These are phyloP conservation scores for Punica granatum DNA, from an alignment of 345 rosid species.

Conservation along the genomic window DNA sequence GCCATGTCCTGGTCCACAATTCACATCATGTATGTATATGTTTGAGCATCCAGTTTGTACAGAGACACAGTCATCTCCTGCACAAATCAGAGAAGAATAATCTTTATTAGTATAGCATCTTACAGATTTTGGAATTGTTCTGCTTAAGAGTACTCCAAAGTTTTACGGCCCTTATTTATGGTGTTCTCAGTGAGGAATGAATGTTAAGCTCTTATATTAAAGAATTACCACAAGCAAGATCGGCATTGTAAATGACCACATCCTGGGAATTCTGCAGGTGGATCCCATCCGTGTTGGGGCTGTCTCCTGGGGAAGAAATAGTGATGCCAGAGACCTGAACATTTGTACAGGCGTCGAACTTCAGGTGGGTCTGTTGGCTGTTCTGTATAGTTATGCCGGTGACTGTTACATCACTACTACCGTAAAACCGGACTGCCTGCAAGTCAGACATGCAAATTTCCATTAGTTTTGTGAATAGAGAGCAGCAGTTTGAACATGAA, in stretches of 20 bases:
- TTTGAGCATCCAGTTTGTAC: conserved; percentile 86
- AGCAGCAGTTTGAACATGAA: not conserved
- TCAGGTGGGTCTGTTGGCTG: conserved; percentile 87
- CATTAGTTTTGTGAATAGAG: not conserved
- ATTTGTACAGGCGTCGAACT: conserved; percentile 54
- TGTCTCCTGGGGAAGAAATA: conserved; percentile 58
- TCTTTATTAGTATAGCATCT: not conserved
- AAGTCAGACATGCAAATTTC: conserved; percentile 8
- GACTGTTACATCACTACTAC: conserved; percentile 58
- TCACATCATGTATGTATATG: conserved; percentile 53
- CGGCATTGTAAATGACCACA: conserved; percentile 44
- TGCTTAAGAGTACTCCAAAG: not conserved
- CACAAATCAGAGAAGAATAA: conserved; percentile 9
- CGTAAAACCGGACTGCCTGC: conserved; percentile 83
- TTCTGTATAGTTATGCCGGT: conserved; percentile 77
- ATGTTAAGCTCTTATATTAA: not conserved
- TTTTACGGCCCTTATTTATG: not conserved
- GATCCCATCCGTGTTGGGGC: conserved; percentile 86
- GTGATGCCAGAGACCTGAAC: conserved; percentile 60
- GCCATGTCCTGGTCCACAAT: conserved; percentile 93
- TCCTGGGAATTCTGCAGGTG: conserved; percentile 76
- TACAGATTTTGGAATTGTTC: not conserved
- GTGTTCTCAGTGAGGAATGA: not conserved
- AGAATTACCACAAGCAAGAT: conserved; percentile 66
- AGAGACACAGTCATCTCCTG: conserved; percentile 92